Evolutionary conservation across 2,329 filamentous ascomycete genomes (phyloP), one percentile per base, ranked within the genome.

Genomic region (Colletotrichum trifolii): DNA sequence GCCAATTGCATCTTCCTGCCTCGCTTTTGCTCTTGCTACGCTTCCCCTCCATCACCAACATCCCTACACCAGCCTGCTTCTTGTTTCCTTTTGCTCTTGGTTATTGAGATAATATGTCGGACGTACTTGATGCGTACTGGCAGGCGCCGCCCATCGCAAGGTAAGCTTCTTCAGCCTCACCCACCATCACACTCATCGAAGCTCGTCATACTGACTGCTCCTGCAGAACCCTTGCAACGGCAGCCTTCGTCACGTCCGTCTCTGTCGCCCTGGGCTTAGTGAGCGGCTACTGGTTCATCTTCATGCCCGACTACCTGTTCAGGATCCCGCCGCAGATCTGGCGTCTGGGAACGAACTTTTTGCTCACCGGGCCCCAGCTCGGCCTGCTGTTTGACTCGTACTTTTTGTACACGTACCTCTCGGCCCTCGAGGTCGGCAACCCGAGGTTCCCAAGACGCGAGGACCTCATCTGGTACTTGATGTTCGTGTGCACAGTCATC

Each of bases 391-490:
- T 94, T 77, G 91, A 95, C 75, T 87, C 91, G 54, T 94, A 92
- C 78, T 89, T 83, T 57, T 71, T 96, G 69, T 97, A 90, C 81
- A 89, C 86, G 68, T 96, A 96, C 79, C 81, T 91, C 71, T 91
- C 87, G 74, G 86, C 89, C 69, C 81, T 97, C 54, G 94, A 97
- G 81, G 85, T 79, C 46, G 84, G 85, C 69, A 91, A 91, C 67
- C 79, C 89, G 57, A 88, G 92, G 65, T 95, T 97, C 76, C 79
- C 83, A 46, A 84, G 86, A 70, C 91, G 91, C 63, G 94, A 93
- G 74, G 91, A 96, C 75, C 87, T 96, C 71, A 83, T 96, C 68
- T 89, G 89, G 80, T 97, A 96, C 75, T 80, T 96, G 71, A 78
- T 89, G 64, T 96, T 96, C 75, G 85, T 94, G 71, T 83, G 86